Evolutionary conservation across 2,329 filamentous ascomycete species (phyloP).

Genomic region (Beauveria rudraprayagi): DNA sequence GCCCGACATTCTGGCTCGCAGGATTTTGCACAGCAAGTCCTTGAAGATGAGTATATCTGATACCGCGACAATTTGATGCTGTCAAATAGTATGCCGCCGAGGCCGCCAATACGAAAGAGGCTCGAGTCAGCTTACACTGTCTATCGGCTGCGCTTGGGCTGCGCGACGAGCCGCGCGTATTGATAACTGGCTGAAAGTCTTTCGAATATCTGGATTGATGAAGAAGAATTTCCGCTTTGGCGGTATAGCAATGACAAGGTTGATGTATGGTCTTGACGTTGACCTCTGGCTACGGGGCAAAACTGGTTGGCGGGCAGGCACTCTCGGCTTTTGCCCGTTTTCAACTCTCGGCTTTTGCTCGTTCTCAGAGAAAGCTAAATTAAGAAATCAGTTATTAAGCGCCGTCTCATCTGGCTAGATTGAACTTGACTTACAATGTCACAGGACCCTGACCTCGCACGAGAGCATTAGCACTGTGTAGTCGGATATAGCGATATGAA

Average conservation of each 20-base stretch:
- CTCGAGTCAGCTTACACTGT: background rate
- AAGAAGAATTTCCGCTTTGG: background rate
- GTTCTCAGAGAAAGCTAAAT: background rate
- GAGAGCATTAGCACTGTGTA: no score
- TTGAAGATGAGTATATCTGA: no score
- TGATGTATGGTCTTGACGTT: background rate
- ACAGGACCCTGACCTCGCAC: background rate
- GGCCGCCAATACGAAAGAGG: background rate
- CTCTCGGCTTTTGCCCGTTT: background rate
- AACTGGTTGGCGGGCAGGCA: background rate
- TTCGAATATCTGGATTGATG: no score
- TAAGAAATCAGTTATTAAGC: background rate
- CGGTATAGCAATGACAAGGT: background rate
- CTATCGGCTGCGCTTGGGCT: background rate
- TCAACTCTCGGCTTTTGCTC: background rate
- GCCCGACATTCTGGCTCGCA: background rate
- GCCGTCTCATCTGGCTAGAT: background rate
- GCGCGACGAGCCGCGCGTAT: background rate
- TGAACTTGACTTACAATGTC: background rate
- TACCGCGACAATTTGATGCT: no score
- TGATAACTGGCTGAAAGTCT: background rate
- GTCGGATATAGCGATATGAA: background rate
- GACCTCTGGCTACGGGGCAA: no score
- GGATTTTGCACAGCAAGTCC: no score
- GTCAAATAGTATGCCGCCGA: background rate